Conservation (phyloP, 805 yeast genomes). For the Tetrapisispora fleetii region DNA sequence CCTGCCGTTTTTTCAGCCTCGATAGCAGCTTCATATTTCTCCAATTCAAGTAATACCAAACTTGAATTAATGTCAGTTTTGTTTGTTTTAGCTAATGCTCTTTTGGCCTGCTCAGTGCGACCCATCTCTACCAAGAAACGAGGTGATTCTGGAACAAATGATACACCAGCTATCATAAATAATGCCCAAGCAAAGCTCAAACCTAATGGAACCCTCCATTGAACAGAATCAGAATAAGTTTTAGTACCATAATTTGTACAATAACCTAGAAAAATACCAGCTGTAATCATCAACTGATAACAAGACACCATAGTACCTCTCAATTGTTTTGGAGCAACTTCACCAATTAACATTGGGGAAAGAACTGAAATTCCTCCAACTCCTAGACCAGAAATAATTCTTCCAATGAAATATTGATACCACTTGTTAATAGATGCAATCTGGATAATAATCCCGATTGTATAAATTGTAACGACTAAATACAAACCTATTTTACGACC, state of each 20-base stretch:
- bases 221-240: slow-evolving; percentile 35
- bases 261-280: slow-evolving; percentile 72
- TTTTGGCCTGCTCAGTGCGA: slow-evolving; percentile 51
- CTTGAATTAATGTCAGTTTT: slow-evolving; percentile 44
- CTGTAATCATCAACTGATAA: slow-evolving; percentile 63
- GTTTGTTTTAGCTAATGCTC: slow-evolving; percentile 49
- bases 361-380: slow-evolving; percentile 71
- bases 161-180: slow-evolving; percentile 32
- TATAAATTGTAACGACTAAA: slow-evolving; percentile 50
- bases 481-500: slow-evolving; percentile 60
- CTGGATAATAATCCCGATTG: slow-evolving; percentile 60
- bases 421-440: slow-evolving; percentile 47
- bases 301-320: slow-evolving; percentile 69
- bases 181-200: slow-evolving; percentile 43
- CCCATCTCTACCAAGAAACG: slow-evolving; percentile 52
- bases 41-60: slow-evolving; percentile 47
- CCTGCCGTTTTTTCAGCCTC: slow-evolving; percentile 55
- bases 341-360: slow-evolving; percentile 61
- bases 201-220: slow-evolving; percentile 72
- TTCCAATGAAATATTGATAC: slow-evolving; percentile 67
- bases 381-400: slow-evolving; percentile 62
- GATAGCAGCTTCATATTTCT: slow-evolving; percentile 48
- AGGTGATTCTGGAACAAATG: slow-evolving; percentile 68
- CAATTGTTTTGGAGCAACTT: slow-evolving; percentile 32
- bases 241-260: slow-evolving; percentile 58